phyloP scores from a whole-genome alignment of 768 basidiomycete genomes.

The Collybia sordida region DNA sequence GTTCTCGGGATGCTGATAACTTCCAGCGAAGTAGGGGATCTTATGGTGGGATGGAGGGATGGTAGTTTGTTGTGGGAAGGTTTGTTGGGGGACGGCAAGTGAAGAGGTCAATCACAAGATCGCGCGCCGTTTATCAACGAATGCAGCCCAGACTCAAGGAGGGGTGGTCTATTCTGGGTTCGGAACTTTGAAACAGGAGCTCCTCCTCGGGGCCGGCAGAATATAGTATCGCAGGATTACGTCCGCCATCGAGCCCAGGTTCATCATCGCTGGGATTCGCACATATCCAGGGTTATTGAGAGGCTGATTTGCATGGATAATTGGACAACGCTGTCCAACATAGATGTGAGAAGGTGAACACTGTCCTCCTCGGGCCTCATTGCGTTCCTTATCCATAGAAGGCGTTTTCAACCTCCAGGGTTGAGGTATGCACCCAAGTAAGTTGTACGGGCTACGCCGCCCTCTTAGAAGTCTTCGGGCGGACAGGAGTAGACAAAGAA shows the following conservation, averaged over 20 bases:
- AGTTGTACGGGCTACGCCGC: too few species aligned
- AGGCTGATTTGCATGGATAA: constrained; percentile 41
- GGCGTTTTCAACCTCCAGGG: too few species aligned
- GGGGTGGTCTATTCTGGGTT: background rate
- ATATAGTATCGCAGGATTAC: constrained; percentile 50
- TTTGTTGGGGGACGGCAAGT: background rate
- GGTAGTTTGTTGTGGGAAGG: constrained; percentile 25
- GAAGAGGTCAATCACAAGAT: background rate
- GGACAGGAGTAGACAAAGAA: too few species aligned
- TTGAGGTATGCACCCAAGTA: too few species aligned
- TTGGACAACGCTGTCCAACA: constrained; percentile 22
- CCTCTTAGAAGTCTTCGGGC: too few species aligned
- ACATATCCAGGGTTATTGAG: constrained; percentile 49
- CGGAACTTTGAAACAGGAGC: constrained; percentile 19
- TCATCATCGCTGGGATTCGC: constrained; percentile 20
- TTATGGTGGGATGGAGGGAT: constrained; percentile 31
- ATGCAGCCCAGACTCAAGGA: background rate
- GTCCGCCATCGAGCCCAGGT: constrained; percentile 28
- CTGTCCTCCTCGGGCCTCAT: too few species aligned
- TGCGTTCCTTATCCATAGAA: too few species aligned
- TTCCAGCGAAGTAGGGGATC: constrained; percentile 12
- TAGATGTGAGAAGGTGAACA: too few species aligned
- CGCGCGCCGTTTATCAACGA: background rate
- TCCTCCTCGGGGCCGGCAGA: constrained; percentile 39
- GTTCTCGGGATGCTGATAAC: constrained; percentile 41